Conservation (phyloP, 202 grass and related monocot species). For the Hordeum pubiflorum region DNA sequence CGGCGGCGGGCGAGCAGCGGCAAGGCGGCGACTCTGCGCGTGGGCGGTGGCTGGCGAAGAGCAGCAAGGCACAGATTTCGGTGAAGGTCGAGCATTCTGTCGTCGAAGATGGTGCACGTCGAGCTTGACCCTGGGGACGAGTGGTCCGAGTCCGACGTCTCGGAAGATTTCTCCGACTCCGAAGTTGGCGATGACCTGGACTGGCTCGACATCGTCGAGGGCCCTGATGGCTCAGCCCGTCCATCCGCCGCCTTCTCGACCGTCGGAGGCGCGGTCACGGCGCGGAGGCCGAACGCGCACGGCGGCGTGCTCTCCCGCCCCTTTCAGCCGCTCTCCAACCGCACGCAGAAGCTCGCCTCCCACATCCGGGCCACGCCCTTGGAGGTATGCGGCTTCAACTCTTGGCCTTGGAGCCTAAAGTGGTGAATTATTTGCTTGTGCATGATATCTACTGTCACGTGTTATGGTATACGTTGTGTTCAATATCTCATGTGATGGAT, state of each 20-base stretch:
- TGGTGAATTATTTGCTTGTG: no score
- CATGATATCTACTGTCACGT: background rate
- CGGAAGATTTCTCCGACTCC: no score
- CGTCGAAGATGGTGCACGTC: no score
- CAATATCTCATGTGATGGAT: background rate
- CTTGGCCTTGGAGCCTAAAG: background rate
- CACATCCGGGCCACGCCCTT: slow-evolving; percentile 65
- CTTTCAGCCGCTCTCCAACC: slow-evolving; percentile 78
- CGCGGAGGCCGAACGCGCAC: slow-evolving; percentile 72
- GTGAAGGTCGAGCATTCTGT: no score
- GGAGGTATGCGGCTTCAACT: slow-evolving; percentile 41
- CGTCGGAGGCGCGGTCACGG: slow-evolving; percentile 2
- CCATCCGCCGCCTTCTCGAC: slow-evolving; percentile 13
- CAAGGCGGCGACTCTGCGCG: no score
- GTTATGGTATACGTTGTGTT: no score
- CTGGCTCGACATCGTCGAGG: slow-evolving; percentile 64
- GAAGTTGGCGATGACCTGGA: slow-evolving; percentile 44
- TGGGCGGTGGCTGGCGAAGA: no score
- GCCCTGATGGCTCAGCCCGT: slow-evolving; percentile 19
- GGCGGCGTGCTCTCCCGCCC: slow-evolving; percentile 71
- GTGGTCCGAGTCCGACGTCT: no score
- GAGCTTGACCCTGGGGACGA: no score
- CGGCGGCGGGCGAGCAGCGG: no score
- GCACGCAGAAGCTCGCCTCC: slow-evolving; percentile 62
- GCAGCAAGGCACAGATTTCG: no score